Evolutionary conservation across 179 eudicot species (phyloP).

Genomic region (Patellifolia procumbens): DNA sequence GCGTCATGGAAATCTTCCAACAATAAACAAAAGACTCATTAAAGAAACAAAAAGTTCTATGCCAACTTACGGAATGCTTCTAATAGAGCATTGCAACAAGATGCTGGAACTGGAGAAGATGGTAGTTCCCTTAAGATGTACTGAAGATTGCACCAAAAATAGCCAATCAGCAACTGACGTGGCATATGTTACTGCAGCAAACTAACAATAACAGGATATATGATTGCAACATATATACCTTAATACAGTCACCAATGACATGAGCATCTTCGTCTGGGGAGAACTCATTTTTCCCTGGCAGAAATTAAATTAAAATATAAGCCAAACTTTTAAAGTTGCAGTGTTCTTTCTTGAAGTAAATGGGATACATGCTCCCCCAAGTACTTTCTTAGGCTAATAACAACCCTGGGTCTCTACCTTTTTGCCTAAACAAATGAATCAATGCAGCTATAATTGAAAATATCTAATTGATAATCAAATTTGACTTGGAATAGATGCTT

Average conservation of each 20-base stretch:
- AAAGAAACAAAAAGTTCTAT: conserved; percentile 11
- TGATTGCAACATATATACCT: conserved; percentile 49
- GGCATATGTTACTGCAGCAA: conserved; percentile 2
- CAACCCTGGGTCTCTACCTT: background rate
- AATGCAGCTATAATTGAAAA: background rate
- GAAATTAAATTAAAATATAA: conserved; percentile 9
- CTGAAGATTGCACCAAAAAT: conserved; percentile 45
- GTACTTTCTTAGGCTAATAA: background rate
- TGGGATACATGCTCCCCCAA: background rate
- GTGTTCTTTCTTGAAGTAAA: background rate
- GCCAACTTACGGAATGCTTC: conserved; percentile 89
- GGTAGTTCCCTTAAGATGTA: conserved; percentile 90
- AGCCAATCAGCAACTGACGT: conserved; percentile 16
- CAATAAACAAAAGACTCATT: background rate
- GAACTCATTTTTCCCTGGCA: conserved; percentile 77
- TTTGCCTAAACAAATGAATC: conserved; percentile 2
- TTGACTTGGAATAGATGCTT: background rate
- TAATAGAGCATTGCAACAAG: conserved; percentile 94
- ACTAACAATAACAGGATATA: background rate
- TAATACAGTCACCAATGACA: conserved; percentile 88
- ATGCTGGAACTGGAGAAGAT: conserved; percentile 97
- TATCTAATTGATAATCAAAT: background rate
- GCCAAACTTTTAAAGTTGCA: background rate
- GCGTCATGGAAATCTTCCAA: background rate
- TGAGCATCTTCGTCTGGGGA: conserved; percentile 85